A percentile compares a stretch with the other conserved stretches of the same genome.
These are phyloP conservation scores for Phaffomyces thermotolerans DNA, from an alignment of 805 yeast genomes.

Conservation along the genomic window DNA sequence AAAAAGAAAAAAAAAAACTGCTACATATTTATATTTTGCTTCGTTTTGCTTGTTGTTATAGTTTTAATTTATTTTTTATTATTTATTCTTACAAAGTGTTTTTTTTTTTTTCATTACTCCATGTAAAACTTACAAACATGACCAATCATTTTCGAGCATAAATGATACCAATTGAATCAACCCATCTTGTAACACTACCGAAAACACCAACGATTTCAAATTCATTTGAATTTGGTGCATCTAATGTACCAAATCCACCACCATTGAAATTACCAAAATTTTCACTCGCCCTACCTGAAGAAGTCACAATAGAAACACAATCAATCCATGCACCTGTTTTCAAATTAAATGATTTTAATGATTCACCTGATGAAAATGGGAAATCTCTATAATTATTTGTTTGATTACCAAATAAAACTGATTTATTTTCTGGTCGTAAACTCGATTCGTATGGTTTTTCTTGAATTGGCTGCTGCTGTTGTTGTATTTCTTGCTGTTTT, in stretches of 20 bases:
- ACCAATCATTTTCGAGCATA: constrained; percentile 31
- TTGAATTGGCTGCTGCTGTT: not conserved
- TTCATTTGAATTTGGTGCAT: constrained; percentile 48
- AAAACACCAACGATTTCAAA: constrained; percentile 57
- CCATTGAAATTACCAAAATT: constrained; percentile 68
- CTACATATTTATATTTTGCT: too few species aligned
- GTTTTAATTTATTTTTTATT: not conserved
- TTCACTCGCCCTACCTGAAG: constrained; percentile 43
- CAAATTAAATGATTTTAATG: constrained; percentile 49
- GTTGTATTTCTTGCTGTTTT: not conserved
- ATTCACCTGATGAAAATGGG: constrained; percentile 49
- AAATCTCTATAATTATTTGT: constrained; percentile 50
- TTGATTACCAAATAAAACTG: constrained; percentile 44
- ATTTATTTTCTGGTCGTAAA: not conserved
- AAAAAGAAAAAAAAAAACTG: too few species aligned
- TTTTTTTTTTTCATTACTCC: too few species aligned
- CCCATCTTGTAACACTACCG: constrained; percentile 67
- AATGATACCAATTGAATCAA: constrained; percentile 64
- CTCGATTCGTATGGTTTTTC: not conserved
- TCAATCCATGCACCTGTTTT: constrained; percentile 88
- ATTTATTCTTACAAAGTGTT: not conserved
- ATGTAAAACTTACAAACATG: not conserved
- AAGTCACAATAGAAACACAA: constrained; percentile 68
- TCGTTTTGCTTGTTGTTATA: not conserved
- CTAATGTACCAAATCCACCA: constrained; percentile 48